Conservation (phyloP, 148 eudicot genomes). For the Rheum nobile region DNA sequence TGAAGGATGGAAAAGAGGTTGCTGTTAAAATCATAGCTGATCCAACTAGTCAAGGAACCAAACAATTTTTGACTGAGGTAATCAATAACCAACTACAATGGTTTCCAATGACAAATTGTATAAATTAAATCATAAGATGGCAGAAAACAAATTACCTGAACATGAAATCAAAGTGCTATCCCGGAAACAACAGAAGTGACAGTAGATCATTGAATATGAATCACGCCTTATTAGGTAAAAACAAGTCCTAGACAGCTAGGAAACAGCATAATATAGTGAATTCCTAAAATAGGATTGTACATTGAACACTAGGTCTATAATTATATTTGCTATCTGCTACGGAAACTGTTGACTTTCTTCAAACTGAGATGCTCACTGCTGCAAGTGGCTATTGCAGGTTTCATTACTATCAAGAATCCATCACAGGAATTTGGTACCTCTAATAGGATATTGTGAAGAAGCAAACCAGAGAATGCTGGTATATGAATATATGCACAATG, state of each 20-base stretch:
- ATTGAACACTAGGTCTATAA: not conserved
- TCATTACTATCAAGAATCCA: slow-evolving; percentile 86
- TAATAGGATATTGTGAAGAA: slow-evolving; percentile 95
- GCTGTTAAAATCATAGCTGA: slow-evolving; percentile 87
- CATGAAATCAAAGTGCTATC: not conserved
- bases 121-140: not conserved
- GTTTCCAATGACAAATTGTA: not conserved
- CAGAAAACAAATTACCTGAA: not conserved
- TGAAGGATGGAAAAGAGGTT: slow-evolving; percentile 81
- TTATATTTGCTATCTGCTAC: not conserved
- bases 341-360: not conserved
- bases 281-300: not conserved
- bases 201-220: not conserved
- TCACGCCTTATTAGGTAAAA: too few relatives aligned
- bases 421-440: slow-evolving; percentile 89
- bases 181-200: not conserved
- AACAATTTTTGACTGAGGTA: slow-evolving; percentile 96
- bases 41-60: slow-evolving; percentile 76
- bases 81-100: not conserved
- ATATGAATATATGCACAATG: slow-evolving; percentile 94
- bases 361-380: not conserved
- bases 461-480: slow-evolving; percentile 80
- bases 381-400: slow-evolving; percentile 41
- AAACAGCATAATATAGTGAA: not conserved
- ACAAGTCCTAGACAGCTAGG: not conserved